Conservation (phyloP, 176 grass and related monocot genomes). For the Aegilops umbellulata region DNA sequence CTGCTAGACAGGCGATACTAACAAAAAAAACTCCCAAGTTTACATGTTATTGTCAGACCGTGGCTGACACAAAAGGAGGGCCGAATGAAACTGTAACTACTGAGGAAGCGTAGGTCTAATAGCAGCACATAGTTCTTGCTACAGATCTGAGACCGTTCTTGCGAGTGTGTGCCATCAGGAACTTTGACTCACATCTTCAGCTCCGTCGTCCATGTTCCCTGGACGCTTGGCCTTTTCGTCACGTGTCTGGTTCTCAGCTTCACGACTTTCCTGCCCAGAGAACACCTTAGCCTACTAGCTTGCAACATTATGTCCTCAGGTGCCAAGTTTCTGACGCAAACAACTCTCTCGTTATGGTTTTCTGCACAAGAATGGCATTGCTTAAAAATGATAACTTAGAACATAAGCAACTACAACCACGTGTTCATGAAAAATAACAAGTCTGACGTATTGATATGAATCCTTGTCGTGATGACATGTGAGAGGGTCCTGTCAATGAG, state of each 20-base stretch:
- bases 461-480: not conserved
- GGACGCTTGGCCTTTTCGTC: constrained; percentile 67
- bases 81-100: not conserved
- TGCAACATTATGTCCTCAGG: constrained; percentile 77
- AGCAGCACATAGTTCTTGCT: not conserved
- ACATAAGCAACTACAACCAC: no score
- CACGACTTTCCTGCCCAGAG: constrained; percentile 81
- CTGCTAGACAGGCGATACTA: not conserved
- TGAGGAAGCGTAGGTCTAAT: not conserved
- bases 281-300: constrained; percentile 74
- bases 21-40: not conserved
- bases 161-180: not conserved
- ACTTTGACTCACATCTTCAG: constrained; percentile 64
- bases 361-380: constrained; percentile 37
- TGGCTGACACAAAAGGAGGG: not conserved
- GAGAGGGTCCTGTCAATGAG: not conserved
- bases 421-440: not conserved
- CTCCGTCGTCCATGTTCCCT: constrained; percentile 79
- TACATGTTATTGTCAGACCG: not conserved
- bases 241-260: constrained; percentile 86
- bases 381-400: constrained; percentile 9
- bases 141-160: not conserved
- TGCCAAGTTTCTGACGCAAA: constrained; percentile 69
- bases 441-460: not conserved
- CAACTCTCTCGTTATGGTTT: constrained; percentile 75